phyloP scores from a whole-genome alignment of 2,329 filamentous ascomycete genomes.

The Trichophyton rubrum region DNA sequence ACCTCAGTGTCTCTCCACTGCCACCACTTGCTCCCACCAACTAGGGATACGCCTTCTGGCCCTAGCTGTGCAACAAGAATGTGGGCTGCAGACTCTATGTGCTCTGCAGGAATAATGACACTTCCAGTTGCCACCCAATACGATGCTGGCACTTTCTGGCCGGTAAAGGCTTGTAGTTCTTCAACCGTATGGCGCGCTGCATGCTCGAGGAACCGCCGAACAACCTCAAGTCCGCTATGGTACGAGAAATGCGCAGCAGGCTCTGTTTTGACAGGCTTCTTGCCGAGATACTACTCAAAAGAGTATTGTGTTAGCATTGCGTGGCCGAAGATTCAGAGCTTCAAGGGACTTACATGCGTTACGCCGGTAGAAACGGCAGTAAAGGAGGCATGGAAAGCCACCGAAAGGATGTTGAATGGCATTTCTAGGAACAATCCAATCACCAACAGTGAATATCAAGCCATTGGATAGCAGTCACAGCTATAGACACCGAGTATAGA shows the following conservation, averaged over 20 bases:
- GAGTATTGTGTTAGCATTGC: conserved; percentile 5
- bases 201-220: conserved; percentile 73
- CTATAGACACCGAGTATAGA: no score
- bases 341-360: conserved; percentile 43
- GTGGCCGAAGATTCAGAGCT: conserved; percentile 6
- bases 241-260: conserved; percentile 88
- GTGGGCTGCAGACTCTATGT: conserved; percentile 53
- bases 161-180: conserved; percentile 81
- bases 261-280: conserved; percentile 59
- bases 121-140: conserved; percentile 73
- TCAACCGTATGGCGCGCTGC: conserved; percentile 84
- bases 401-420: conserved; percentile 65
- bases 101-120: conserved; percentile 51
- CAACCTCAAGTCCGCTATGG: conserved; percentile 77
- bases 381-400: conserved; percentile 73
- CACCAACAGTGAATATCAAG: neutral
- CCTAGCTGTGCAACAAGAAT: conserved; percentile 65
- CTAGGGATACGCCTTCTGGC: conserved; percentile 54
- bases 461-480: neutral
- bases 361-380: conserved; percentile 77
- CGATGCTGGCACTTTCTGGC: conserved; percentile 81
- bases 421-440: conserved; percentile 26
- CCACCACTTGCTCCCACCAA: conserved; percentile 83
- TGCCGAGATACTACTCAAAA: conserved; percentile 59
- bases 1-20: conserved; percentile 59